Conservation (phyloP, 306 rosid genomes). For the Carpinus viminea region DNA sequence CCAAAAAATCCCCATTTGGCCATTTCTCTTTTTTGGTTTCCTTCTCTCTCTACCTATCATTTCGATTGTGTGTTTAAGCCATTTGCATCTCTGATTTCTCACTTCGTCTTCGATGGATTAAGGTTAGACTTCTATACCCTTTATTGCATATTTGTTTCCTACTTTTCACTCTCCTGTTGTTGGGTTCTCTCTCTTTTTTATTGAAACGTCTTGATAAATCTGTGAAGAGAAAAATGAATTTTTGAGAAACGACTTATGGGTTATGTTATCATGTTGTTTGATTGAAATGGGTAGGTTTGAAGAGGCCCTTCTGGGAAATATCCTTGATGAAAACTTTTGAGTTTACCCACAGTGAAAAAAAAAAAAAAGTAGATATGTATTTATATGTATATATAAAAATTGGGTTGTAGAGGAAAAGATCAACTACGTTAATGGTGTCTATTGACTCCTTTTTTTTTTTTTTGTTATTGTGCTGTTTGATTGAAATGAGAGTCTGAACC, state of each 20-base stretch:
- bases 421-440: not conserved
- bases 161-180: too few species aligned
- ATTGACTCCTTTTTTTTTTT: not conserved
- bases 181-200: not conserved
- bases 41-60: conserved; percentile 28
- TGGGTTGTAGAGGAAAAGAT: not conserved
- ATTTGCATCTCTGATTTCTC: conserved; percentile 24
- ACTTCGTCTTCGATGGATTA: conserved; percentile 31
- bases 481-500: not conserved
- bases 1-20: conserved; percentile 31
- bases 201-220: not conserved
- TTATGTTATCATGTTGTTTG: not conserved
- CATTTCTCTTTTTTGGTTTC: conserved; percentile 21
- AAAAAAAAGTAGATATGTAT: not conserved
- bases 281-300: not conserved
- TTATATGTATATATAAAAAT: not conserved
- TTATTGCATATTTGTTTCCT: not conserved
- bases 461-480: not conserved
- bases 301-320: not conserved
- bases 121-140: conserved; percentile 35
- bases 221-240: too few species aligned
- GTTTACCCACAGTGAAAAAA: not conserved
- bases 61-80: conserved; percentile 30
- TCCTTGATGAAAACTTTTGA: not conserved
- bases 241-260: not conserved